Percentiles rank a stretch among this genome's conserved stretches.
phyloP scores from a whole-genome alignment of 1,284 basidiomycete genomes.

The Boletus hoseneyae region DNA sequence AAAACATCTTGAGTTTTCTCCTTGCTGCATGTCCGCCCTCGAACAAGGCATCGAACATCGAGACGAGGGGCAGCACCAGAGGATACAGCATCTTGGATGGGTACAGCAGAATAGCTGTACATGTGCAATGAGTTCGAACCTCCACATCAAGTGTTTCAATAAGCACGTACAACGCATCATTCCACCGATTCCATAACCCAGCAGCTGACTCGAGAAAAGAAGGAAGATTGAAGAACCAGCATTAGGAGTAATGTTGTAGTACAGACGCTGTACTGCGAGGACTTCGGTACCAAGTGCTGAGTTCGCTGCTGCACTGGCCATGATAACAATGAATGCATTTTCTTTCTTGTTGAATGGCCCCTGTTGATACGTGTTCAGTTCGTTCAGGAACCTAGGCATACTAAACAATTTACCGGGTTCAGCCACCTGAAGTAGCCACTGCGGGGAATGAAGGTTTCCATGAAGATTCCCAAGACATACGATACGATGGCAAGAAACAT shows the following conservation, averaged over 20 bases:
- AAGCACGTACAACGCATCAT: constrained; percentile 33
- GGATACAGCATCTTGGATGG: constrained; percentile 66
- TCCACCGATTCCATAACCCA: constrained; percentile 58
- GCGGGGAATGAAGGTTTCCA: constrained; percentile 46
- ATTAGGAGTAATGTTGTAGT: constrained; percentile 55
- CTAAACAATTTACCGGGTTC: constrained; percentile 44
- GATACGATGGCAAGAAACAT: constrained; percentile 51
- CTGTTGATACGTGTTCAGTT: constrained; percentile 5
- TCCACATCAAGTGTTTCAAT: neutral
- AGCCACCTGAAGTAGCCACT: constrained; percentile 47
- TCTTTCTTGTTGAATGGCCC: constrained; percentile 43
- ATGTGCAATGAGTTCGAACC: constrained; percentile 8
- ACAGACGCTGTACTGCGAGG: constrained; percentile 56
- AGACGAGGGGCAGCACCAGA: constrained; percentile 49
- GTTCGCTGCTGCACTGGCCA: constrained; percentile 62
- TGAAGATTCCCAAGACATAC: constrained; percentile 39
- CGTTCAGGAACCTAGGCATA: constrained; percentile 23
- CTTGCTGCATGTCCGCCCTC: constrained; percentile 31
- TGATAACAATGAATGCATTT: constrained; percentile 62
- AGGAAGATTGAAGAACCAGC: constrained; percentile 55
- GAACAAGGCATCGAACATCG: constrained; percentile 54
- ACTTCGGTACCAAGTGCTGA: constrained; percentile 66
- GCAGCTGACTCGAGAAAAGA: constrained; percentile 57
- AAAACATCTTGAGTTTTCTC: constrained; percentile 49
- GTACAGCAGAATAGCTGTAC: constrained; percentile 48